A percentile compares a stretch with the other conserved stretches of the same genome.
phyloP scores from a whole-genome alignment of 2,329 filamentous ascomycete genomes.

The Colletotrichum cereale region DNA sequence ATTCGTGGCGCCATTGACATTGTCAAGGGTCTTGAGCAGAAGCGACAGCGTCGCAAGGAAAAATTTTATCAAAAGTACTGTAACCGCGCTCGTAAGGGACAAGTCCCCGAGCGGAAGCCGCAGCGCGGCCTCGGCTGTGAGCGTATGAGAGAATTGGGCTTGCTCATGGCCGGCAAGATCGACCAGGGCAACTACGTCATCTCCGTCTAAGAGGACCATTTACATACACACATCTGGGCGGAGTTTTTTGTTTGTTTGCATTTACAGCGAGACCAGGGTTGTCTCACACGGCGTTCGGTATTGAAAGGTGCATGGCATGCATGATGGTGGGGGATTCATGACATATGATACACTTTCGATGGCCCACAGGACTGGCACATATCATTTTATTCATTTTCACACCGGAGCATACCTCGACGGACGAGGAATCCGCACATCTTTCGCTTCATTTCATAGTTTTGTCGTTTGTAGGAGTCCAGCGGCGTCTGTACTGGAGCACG shows the following conservation, averaged over 20 bases:
- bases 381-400: conserved; percentile 37
- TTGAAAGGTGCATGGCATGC: conserved; percentile 35
- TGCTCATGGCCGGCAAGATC: conserved; percentile 86
- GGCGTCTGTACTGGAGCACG: conserved; percentile 37
- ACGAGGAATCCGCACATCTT: conserved; percentile 29
- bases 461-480: conserved; percentile 22
- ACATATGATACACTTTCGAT: conserved; percentile 42
- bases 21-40: conserved; percentile 94
- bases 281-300: conserved; percentile 39
- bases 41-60: conserved; percentile 91
- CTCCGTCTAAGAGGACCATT: conserved; percentile 66
- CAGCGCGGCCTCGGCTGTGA: conserved; percentile 89
- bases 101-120: conserved; percentile 72
- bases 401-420: conserved; percentile 16
- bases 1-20: conserved; percentile 97
- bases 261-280: conserved; percentile 20
- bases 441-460: conserved; percentile 28
- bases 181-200: conserved; percentile 83
- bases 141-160: conserved; percentile 87
- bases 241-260: conserved; percentile 17
- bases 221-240: conserved; percentile 18
- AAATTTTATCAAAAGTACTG: conserved; percentile 93
- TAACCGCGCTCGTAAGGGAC: conserved; percentile 81
- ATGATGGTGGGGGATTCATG: conserved; percentile 42
- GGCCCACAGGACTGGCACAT: conserved; percentile 41